Evolutionary conservation across 1,139 yeast genomes (phyloP), one percentile per base, ranked within the genome.

Genomic region (Protomyces lactucae-debilis): DNA sequence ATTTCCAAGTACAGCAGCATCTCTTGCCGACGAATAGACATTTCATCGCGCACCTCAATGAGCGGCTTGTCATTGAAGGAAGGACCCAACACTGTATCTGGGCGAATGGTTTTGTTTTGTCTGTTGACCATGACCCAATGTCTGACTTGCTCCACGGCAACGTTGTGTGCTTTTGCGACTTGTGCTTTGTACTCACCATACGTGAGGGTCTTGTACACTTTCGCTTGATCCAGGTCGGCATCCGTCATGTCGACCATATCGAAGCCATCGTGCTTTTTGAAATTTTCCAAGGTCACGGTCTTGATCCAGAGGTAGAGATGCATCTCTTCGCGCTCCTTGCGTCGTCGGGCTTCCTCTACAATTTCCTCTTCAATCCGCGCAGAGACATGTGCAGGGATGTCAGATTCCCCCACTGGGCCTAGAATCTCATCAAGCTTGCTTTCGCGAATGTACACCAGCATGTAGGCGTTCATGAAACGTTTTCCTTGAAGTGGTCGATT

Each of bases 381-480:
- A 0, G 89, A 83, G 48, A 93, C 84, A 72, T 88, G 88, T 2
- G 74, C 71, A 3, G 98, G 97, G 46, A 88, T 83, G 65, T 82
- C 84, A 3, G 76, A 77, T 18, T 85, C 86, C 23, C 79, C 77
- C 10, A 81, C 81, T 0, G 81, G 83, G 6, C 85, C 85, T 67
- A 93, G 79, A 21, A 92, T 80, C 9, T 80, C 81, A 2, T 79
- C 79, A 57, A 85, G 76, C 51, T 82, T 82, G 6, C 82, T 77
- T 72, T 88, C 86, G 64, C 96, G 83, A 69, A 92, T 83, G 73
- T 93, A 93, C 2, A 93, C 99, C 77, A 93, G 82, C 99, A 93
- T 93, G 73, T 93, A 93, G 2, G 99, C 99, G 60, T 95, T 89
- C 0, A 97, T 91, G 56, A 89, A 93, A 64, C 96, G 83, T 70